Evolutionary conservation across 768 basidiomycete species (phyloP).

Genomic region (Suillus subaureus): DNA sequence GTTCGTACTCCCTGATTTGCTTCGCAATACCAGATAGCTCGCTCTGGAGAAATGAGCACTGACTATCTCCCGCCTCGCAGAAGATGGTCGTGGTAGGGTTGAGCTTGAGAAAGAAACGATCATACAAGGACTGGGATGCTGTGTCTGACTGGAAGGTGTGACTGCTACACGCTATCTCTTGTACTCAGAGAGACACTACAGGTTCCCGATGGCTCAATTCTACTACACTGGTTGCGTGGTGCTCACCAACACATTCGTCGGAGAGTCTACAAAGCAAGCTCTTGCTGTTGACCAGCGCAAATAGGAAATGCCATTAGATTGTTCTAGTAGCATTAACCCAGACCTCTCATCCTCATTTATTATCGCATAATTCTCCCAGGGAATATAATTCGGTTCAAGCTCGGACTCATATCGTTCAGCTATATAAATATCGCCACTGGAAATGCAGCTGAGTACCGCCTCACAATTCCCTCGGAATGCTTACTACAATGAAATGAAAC

Average conservation of each 20-base stretch:
- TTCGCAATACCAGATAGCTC: neutral
- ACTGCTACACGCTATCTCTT: neutral
- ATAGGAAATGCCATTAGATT: slow-evolving; percentile 81
- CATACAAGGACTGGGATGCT: slow-evolving; percentile 53
- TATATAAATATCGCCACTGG: neutral
- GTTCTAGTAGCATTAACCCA: slow-evolving; percentile 49
- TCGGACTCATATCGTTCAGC: neutral
- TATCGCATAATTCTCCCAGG: neutral
- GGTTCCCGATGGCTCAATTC: slow-evolving; percentile 68
- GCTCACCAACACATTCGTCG: slow-evolving; percentile 35
- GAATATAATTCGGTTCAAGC: neutral
- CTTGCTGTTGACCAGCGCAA: slow-evolving; percentile 68
- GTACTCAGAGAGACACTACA: slow-evolving; percentile 22
- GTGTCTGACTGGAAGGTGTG: slow-evolving; percentile 76
- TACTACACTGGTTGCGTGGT: slow-evolving; percentile 44
- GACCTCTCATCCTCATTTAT: neutral
- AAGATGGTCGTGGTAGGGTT: slow-evolving; percentile 39
- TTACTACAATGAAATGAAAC: neutral
- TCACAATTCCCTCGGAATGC: neutral
- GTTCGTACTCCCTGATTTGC: neutral
- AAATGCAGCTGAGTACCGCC: neutral
- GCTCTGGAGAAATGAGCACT: slow-evolving; percentile 26
- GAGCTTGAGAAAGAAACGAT: slow-evolving; percentile 29
- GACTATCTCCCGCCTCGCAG: slow-evolving; percentile 57
- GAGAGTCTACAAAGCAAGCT: slow-evolving; percentile 80